A percentile compares a stretch with the other conserved stretches of the same genome.
Evolutionary conservation across 2,329 filamentous ascomycete genomes (phyloP).

Genomic region (Alternaria hordeiaustralica): DNA sequence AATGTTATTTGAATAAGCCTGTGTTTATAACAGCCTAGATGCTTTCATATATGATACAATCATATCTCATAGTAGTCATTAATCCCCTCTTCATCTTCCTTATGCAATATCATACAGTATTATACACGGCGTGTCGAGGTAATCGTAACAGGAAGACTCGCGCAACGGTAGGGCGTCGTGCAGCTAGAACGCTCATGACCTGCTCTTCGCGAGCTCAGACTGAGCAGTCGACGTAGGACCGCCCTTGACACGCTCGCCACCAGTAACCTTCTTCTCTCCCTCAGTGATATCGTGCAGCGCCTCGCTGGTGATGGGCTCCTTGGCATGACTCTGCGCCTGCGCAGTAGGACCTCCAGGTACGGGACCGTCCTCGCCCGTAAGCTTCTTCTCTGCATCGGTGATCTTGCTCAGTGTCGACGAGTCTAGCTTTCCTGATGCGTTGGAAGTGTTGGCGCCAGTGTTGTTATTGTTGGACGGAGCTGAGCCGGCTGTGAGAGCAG

Average conservation of each 20-base stretch:
- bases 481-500: conserved; percentile 4
- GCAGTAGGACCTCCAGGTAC: conserved; percentile 37
- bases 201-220: conserved; percentile 43
- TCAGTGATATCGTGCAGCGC: conserved; percentile 42
- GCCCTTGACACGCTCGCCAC: conserved; percentile 40
- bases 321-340: conserved; percentile 38
- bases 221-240: conserved; percentile 39
- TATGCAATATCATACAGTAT: background rate
- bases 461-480: background rate
- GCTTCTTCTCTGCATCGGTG: conserved; percentile 38
- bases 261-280: conserved; percentile 44
- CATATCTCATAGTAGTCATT: background rate
- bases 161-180: background rate
- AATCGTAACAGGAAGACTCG: background rate
- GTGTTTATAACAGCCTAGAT: background rate
- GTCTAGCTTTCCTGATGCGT: conserved; percentile 29
- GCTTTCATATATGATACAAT: background rate
- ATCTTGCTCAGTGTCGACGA: conserved; percentile 37
- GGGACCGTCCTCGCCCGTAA: conserved; percentile 28
- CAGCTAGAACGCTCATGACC: background rate
- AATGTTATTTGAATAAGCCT: background rate
- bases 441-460: background rate
- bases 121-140: background rate
- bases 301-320: conserved; percentile 37
- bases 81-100: background rate